Conservation (phyloP, 1,284 basidiomycete genomes). For the Veloporphyrellus conicus region DNA sequence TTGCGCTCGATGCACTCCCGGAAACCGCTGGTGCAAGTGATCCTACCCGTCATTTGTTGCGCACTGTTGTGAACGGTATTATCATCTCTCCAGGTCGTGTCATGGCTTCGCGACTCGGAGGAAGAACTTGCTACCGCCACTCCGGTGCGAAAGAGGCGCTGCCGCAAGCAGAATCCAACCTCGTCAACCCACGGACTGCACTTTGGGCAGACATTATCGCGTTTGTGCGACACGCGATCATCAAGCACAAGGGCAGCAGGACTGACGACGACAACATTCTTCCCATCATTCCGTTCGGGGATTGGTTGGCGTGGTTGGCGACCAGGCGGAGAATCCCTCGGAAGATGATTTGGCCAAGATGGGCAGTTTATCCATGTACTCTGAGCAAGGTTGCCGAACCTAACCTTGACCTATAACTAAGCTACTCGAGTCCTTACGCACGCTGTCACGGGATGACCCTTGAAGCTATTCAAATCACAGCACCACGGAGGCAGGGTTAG, state of each 20-base stretch:
- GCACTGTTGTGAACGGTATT: no score
- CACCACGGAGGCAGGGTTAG: neutral
- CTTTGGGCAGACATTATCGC: slow-evolving; percentile 17
- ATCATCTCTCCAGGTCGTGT: slow-evolving; percentile 10
- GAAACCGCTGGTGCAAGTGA: no score
- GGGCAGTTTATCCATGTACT: slow-evolving; percentile 19
- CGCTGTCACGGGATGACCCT: slow-evolving; percentile 15
- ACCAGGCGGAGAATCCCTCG: slow-evolving; percentile 14
- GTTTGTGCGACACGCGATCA: slow-evolving; percentile 11
- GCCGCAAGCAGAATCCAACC: slow-evolving; percentile 15
- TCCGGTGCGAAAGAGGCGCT: slow-evolving; percentile 10
- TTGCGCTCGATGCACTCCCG: no score
- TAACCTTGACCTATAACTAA: slow-evolving; percentile 17
- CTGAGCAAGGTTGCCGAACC: neutral
- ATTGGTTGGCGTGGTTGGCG: slow-evolving; percentile 27
- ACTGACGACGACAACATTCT: slow-evolving; percentile 4
- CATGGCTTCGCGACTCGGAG: slow-evolving; percentile 25
- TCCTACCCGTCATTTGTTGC: no score
- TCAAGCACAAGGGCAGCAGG: slow-evolving; percentile 4
- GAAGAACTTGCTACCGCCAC: slow-evolving; percentile 17
- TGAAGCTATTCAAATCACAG: slow-evolving; percentile 2
- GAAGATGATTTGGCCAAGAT: slow-evolving; percentile 8
- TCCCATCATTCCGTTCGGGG: slow-evolving; percentile 19
- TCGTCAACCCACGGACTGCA: slow-evolving; percentile 23
- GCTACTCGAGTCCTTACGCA: slow-evolving; percentile 26